Evolutionary conservation across 2,329 filamentous ascomycete genomes (phyloP).

Genomic region (Neofusicoccum parvum): DNA sequence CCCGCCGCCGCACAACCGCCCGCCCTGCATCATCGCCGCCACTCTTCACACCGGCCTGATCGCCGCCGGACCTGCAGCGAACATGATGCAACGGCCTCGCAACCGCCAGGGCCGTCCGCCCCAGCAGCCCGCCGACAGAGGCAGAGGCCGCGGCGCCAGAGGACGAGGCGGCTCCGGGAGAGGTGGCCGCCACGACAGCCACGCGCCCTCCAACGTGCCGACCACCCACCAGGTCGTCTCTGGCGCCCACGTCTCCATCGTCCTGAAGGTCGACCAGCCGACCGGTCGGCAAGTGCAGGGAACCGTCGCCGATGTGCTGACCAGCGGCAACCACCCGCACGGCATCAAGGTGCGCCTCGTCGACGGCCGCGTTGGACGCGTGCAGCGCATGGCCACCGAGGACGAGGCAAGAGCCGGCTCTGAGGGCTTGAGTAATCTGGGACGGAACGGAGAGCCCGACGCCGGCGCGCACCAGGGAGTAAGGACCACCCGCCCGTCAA

Average conservation of each 20-base stretch:
- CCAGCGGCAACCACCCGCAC: conserved; percentile 71
- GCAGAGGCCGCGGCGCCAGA: conserved; percentile 12
- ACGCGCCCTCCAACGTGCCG: conserved; percentile 28
- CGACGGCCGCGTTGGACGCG: conserved; percentile 72
- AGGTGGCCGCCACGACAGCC: neutral
- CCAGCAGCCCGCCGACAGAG: conserved; percentile 3
- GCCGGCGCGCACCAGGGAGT: neutral
- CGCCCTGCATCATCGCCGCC: neutral
- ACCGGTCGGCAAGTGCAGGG: conserved; percentile 73
- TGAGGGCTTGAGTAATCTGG: conserved; percentile 27
- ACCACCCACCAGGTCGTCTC: conserved; percentile 53
- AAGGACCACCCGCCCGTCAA: neutral
- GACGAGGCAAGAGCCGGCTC: conserved; percentile 30
- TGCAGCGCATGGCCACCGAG: conserved; percentile 61
- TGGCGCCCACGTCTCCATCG: conserved; percentile 69
- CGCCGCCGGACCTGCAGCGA: neutral
- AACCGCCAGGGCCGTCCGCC: conserved; percentile 16
- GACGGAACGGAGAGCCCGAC: conserved; percentile 30
- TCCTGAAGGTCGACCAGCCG: conserved; percentile 75
- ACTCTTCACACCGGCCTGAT: neutral
- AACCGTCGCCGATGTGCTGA: conserved; percentile 67
- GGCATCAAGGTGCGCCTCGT: conserved; percentile 77
- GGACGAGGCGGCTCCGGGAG: conserved; percentile 1
- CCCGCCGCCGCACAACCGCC: too few species aligned
- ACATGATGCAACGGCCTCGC: conserved; percentile 13